A percentile compares a stretch with the other conserved stretches of the same genome.
These are phyloP conservation scores for Fraxinus ornus DNA, from an alignment of 305 asterid species.

Conservation along the genomic window DNA sequence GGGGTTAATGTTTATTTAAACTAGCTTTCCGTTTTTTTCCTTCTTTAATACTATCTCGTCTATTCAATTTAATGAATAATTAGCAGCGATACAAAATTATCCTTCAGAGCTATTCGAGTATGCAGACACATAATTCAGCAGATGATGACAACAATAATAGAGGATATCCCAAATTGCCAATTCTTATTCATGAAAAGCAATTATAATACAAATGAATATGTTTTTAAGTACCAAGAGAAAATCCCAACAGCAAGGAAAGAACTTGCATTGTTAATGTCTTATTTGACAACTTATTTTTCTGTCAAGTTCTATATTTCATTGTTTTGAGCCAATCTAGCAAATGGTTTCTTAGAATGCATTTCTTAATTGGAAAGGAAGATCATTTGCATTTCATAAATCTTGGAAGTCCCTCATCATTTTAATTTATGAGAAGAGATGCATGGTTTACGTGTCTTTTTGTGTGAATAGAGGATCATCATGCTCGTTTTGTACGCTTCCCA, in stretches of 20 bases:
- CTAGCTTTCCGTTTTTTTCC: neutral
- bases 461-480: constrained; percentile 36
- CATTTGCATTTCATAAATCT: neutral
- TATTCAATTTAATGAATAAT: neutral
- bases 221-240: neutral
- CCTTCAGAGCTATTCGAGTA: neutral
- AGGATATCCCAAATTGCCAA: neutral
- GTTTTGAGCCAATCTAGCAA: neutral
- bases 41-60: neutral
- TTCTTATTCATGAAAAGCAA: neutral
- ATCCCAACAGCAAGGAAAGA: neutral
- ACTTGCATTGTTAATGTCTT: neutral
- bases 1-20: neutral
- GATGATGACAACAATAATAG: neutral
- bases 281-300: neutral
- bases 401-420: neutral
- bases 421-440: neutral
- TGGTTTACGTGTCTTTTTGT: neutral
- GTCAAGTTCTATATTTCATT: neutral
- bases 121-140: neutral
- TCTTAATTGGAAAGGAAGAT: neutral
- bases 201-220: neutral
- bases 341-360: neutral
- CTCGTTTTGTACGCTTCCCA: constrained; percentile 92
- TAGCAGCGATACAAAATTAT: neutral